Evolutionary conservation across 192 early-diverging fungal species (phyloP).

Genomic region (Phycomyces nitens): DNA sequence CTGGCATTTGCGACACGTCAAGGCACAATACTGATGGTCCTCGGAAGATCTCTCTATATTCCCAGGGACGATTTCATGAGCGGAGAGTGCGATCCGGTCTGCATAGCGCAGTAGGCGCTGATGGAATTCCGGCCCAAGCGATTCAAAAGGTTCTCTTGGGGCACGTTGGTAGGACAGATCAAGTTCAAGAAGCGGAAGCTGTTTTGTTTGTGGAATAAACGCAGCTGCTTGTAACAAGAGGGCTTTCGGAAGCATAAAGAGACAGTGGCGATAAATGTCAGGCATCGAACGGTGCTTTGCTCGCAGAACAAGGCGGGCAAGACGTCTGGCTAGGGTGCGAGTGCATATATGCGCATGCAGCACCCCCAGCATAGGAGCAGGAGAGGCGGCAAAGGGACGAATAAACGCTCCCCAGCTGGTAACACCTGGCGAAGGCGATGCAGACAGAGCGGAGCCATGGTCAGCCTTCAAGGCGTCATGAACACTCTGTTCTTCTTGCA

Average conservation of each 20-base stretch:
- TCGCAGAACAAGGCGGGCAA: constrained; percentile 10
- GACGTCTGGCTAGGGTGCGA: constrained; percentile 3
- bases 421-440: neutral
- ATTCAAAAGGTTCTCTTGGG: constrained; percentile 5
- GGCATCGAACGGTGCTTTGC: neutral
- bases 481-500: constrained; percentile 26
- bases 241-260: constrained; percentile 23
- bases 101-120: constrained; percentile 17
- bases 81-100: constrained; percentile 2
- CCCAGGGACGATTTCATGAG: constrained; percentile 16
- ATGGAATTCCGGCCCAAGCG: neutral
- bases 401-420: neutral
- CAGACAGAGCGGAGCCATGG: neutral
- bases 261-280: constrained; percentile 8
- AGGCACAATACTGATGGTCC: neutral
- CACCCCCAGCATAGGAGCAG: constrained; percentile 10
- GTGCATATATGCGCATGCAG: constrained; percentile 4
- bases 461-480: constrained; percentile 8
- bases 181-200: constrained; percentile 5
- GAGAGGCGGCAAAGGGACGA: neutral
- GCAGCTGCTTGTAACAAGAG: constrained; percentile 24
- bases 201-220: constrained; percentile 24
- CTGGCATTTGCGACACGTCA: neutral
- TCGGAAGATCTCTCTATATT: no score
- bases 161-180: neutral